Conservation (phyloP, 441 rosid species). For the Iberis amara region DNA sequence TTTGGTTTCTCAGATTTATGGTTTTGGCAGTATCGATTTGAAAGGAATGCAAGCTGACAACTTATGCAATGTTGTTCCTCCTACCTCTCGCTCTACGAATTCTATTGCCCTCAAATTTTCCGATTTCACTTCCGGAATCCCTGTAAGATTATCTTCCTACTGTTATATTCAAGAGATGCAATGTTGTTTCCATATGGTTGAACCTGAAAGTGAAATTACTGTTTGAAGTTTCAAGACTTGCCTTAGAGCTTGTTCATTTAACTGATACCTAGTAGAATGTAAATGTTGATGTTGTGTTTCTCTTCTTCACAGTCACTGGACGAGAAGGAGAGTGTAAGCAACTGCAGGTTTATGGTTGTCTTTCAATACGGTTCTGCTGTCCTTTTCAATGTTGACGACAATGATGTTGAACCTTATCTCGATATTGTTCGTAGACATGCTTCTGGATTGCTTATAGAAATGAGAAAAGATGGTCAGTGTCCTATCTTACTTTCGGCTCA, state of each 20-base stretch:
- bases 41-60: constrained; percentile 91
- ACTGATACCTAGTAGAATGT: not conserved
- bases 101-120: constrained; percentile 72
- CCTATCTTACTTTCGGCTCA: not conserved
- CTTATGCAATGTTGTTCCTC: constrained; percentile 70
- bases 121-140: constrained; percentile 49
- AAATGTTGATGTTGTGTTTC: constrained; percentile 12
- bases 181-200: too few relatives aligned
- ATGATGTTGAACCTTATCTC: constrained; percentile 60
- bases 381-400: constrained; percentile 75
- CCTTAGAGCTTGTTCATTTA: too few relatives aligned
- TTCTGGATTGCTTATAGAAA: constrained; percentile 73
- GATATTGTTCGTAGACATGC: constrained; percentile 63
- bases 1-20: constrained; percentile 65
- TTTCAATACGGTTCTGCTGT: constrained; percentile 92
- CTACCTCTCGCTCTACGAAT: constrained; percentile 82
- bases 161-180: not conserved
- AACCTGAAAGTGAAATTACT: too few relatives aligned
- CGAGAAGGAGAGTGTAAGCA: constrained; percentile 39
- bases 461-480: constrained; percentile 67
- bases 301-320: constrained; percentile 42
- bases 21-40: constrained; percentile 95
- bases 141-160: constrained; percentile 48
- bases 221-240: constrained; percentile 6
- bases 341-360: constrained; percentile 63